phyloP scores from a whole-genome alignment of 2,329 filamentous ascomycete genomes.

The Fusarium chuoi region DNA sequence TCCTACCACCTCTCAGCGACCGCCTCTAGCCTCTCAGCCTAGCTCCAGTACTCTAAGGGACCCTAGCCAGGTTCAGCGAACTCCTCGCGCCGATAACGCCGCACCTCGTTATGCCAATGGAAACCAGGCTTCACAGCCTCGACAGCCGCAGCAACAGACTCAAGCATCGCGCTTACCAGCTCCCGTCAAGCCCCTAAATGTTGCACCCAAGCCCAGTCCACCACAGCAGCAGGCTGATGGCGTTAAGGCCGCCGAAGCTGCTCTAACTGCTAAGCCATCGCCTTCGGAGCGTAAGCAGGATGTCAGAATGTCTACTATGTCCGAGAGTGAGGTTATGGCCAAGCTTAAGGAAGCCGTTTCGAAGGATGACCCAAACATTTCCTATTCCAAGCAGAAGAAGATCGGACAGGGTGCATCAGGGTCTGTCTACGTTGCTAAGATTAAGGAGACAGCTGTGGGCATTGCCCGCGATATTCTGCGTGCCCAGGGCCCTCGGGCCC shows the following conservation, averaged over 20 bases:
- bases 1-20: slow-evolving; percentile 55
- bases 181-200: slow-evolving; percentile 82
- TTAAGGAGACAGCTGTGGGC: slow-evolving; percentile 90
- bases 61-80: slow-evolving; percentile 52
- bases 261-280: slow-evolving; percentile 83
- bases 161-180: slow-evolving; percentile 64
- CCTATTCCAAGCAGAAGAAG: slow-evolving; percentile 99
- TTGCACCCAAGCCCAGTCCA: slow-evolving; percentile 71
- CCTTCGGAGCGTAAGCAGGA: slow-evolving; percentile 83
- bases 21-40: slow-evolving; percentile 60
- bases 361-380: slow-evolving; percentile 92
- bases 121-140: slow-evolving; percentile 62
- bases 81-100: slow-evolving; percentile 59
- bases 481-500: slow-evolving; percentile 81
- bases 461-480: slow-evolving; percentile 82
- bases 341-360: slow-evolving; percentile 94
- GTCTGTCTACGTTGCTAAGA: slow-evolving; percentile 96
- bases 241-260: slow-evolving; percentile 89
- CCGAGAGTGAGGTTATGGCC: slow-evolving; percentile 96
- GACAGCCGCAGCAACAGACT: slow-evolving; percentile 56
- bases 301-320: slow-evolving; percentile 98
- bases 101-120: slow-evolving; percentile 69
- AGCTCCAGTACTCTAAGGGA: slow-evolving; percentile 59
- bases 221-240: slow-evolving; percentile 67
- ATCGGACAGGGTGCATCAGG: slow-evolving; percentile 98